Percentiles rank a stretch among this genome's conserved stretches.
phyloP scores from a whole-genome alignment of 2,329 filamentous ascomycete genomes.

The Hypoxylon sp. region DNA sequence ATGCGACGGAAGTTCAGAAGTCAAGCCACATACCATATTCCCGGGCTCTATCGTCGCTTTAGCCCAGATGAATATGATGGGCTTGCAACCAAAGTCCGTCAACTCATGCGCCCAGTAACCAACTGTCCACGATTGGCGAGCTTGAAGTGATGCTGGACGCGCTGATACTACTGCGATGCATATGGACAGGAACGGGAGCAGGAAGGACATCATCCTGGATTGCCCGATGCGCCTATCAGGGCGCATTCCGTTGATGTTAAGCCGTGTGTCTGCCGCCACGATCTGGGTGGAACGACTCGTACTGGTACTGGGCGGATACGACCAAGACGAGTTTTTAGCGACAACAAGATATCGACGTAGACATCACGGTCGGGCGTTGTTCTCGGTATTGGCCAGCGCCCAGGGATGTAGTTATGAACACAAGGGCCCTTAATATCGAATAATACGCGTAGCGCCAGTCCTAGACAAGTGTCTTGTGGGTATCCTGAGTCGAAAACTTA shows the following conservation, averaged over 20 bases:
- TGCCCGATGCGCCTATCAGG: constrained; percentile 3
- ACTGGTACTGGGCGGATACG: constrained; percentile 10
- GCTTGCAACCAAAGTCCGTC: constrained; percentile 46
- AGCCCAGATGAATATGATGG: constrained; percentile 50
- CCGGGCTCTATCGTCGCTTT: constrained; percentile 51
- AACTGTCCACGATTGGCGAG: constrained; percentile 47
- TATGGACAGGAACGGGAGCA: constrained; percentile 15
- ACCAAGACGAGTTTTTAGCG: constrained; percentile 25
- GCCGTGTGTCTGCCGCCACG: not conserved
- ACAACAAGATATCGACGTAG: constrained; percentile 5
- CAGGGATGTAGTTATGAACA: constrained; percentile 10
- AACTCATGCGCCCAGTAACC: constrained; percentile 48
- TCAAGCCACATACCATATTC: constrained; percentile 45
- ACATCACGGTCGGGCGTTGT: constrained; percentile 24
- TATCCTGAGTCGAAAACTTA: constrained; percentile 20
- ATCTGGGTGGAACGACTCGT: not conserved
- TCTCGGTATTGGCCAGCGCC: constrained; percentile 14
- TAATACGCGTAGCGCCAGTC: constrained; percentile 24
- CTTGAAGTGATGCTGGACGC: constrained; percentile 24
- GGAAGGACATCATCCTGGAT: constrained; percentile 20
- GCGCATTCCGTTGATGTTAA: not conserved
- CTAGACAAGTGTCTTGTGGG: constrained; percentile 23
- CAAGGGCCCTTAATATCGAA: constrained; percentile 13
- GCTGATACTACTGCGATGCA: constrained; percentile 32
- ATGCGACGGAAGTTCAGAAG: not conserved